Evolutionary conservation across 2,329 filamentous ascomycete species (phyloP), one percentile per base, ranked within the genome.

Genomic region (Pseudogymnoascus destructans): DNA sequence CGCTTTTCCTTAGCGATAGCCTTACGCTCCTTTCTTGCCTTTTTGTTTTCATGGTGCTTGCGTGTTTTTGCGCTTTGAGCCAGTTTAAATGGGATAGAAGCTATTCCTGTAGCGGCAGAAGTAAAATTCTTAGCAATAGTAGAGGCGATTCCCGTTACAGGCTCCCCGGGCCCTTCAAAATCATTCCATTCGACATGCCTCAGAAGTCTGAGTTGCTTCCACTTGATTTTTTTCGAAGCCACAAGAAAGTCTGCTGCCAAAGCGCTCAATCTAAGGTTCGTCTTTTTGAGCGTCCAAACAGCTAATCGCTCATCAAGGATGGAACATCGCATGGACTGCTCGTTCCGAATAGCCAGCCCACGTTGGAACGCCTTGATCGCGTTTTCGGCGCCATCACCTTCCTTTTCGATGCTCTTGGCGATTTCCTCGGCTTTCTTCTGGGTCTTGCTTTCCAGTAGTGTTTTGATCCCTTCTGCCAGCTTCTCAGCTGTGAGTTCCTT

Each of bases 161-260:
- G 86, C 66, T 89, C 86, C 0, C 85, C 85, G 0, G 85, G 85
- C 0, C 86, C 86, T 63, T 86, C 84, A 64, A 88, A 89, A 64
- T 89, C 85, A 63, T 87, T 87, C 84, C 85, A 89, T 64, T 87
- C 84, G 56, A 78, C 80, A 64, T 86, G 83, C 7, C 86, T 75
- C 7, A 87, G 66, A 0, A 89, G 73, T 10, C 79, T 77, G 52
- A 89, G 70, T 59, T 81, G 79, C 58, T 77, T 79, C 79, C 83
- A 87, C 21, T 76, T 75, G 19, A 87, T 66, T 61, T 79, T 76
- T n/a, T 80, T 81, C 61, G 75, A 76, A 32, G 79, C 75, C 3
- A 86, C 79, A 1, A 87, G 71, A 1, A 87, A 72, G 23, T 86
- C 79, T 0, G 85, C 85, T 2, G 85, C 85, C 36, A 87, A 63